Percentiles rank a stretch among this genome's conserved stretches.
These are phyloP conservation scores for Pyricularia pennisetigena DNA, from an alignment of 2,329 filamentous ascomycete genomes.

Conservation along the genomic window DNA sequence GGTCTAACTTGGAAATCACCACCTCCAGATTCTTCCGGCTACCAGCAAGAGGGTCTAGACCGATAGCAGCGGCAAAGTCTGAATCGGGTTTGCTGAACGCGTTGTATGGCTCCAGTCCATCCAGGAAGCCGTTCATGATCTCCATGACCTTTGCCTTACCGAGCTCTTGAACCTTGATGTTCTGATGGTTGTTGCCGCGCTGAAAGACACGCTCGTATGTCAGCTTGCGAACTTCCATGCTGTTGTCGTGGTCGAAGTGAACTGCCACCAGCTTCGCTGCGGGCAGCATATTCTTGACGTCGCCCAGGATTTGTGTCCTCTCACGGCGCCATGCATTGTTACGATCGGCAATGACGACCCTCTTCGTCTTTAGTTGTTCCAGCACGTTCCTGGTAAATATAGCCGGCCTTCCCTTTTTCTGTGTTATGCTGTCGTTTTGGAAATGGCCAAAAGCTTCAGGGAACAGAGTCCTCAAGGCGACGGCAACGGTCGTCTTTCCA, in stretches of 20 bases:
- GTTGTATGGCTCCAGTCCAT: slow-evolving; percentile 73
- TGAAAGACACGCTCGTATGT: slow-evolving; percentile 71
- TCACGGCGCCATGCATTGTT: slow-evolving; percentile 91
- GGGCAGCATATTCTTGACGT: slow-evolving; percentile 54
- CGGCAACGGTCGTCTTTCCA: slow-evolving; percentile 87
- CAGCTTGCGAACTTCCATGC: slow-evolving; percentile 62
- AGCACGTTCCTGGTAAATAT: slow-evolving; percentile 67
- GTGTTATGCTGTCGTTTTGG: slow-evolving; percentile 89
- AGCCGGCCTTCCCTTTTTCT: slow-evolving; percentile 62
- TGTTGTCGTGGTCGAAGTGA: slow-evolving; percentile 76
- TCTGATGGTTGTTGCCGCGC: slow-evolving; percentile 95
- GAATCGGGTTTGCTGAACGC: slow-evolving; percentile 60
- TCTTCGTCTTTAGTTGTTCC: slow-evolving; percentile 50
- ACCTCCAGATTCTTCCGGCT: slow-evolving; percentile 82
- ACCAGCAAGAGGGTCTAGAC: slow-evolving; percentile 67
- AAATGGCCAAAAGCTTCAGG: slow-evolving; percentile 68
- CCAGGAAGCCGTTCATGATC: slow-evolving; percentile 93
- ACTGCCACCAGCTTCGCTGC: slow-evolving; percentile 71
- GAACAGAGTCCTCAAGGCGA: slow-evolving; percentile 75
- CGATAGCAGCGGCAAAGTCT: slow-evolving; percentile 74
- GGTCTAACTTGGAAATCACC: slow-evolving; percentile 60
- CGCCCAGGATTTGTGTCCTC: slow-evolving; percentile 75
- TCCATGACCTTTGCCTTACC: slow-evolving; percentile 63
- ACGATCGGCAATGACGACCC: slow-evolving; percentile 80
- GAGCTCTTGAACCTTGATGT: slow-evolving; percentile 71